Conservation (phyloP, 169 alveolate species). For the Eimeria acervulina region DNA sequence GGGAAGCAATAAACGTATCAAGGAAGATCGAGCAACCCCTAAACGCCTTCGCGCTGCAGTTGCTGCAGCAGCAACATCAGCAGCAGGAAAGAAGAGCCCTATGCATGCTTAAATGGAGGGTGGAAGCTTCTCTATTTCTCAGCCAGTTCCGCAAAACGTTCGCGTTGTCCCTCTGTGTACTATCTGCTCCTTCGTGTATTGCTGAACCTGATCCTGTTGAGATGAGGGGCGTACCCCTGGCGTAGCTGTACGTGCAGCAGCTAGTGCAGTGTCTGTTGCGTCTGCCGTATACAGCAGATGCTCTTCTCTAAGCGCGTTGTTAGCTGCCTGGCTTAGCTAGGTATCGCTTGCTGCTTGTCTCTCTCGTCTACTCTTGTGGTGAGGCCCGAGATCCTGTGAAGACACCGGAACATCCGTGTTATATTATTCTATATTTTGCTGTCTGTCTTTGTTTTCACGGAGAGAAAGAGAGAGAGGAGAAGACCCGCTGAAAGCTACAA, state of each 20-base stretch:
- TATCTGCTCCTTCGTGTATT: not conserved
- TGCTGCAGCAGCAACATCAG: conserved; percentile 14
- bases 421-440: too few species aligned
- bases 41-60: not conserved
- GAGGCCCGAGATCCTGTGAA: too few species aligned
- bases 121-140: not conserved
- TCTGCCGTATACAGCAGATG: not conserved
- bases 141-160: not conserved
- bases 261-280: not conserved
- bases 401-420: not conserved
- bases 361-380: not conserved
- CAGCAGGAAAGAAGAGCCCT: not conserved
- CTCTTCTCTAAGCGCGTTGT: not conserved
- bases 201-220: too few species aligned
- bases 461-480: not conserved
- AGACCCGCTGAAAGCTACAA: not conserved
- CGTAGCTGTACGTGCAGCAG: not conserved
- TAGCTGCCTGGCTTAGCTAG: not conserved
- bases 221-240: too few species aligned
- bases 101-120: not conserved
- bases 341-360: not conserved
- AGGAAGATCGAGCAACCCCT: not conserved
- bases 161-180: not conserved
- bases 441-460: not conserved
- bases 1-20: not conserved